Evolutionary conservation across 2,329 filamentous ascomycete genomes (phyloP).

Genomic region (Phaeosphaeria sp.): DNA sequence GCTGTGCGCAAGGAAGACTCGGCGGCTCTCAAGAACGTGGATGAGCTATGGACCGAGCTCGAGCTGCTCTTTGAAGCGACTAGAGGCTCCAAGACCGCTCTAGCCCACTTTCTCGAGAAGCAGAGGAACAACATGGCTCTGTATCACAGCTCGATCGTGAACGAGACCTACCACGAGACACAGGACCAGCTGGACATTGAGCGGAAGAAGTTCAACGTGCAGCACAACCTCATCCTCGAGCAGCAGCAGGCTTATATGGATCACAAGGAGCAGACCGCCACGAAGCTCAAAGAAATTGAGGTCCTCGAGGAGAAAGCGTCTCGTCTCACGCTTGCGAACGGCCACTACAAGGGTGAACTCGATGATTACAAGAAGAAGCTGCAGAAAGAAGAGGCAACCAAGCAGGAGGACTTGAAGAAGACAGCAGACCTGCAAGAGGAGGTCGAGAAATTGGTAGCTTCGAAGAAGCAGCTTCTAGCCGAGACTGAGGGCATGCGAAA

Average conservation of each 20-base stretch:
- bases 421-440: slow-evolving; percentile 22
- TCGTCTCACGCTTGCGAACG: slow-evolving; percentile 38
- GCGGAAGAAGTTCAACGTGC: slow-evolving; percentile 37
- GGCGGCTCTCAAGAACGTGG: slow-evolving; percentile 18
- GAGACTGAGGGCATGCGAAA: slow-evolving; percentile 26
- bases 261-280: slow-evolving; percentile 24
- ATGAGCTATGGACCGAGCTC: slow-evolving; percentile 35
- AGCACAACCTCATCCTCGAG: slow-evolving; percentile 35
- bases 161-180: slow-evolving; percentile 28
- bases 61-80: slow-evolving; percentile 30
- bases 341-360: slow-evolving; percentile 34
- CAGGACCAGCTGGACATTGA: slow-evolving; percentile 34
- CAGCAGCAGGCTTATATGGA: slow-evolving; percentile 36
- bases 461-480: slow-evolving; percentile 22
- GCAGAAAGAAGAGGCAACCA: slow-evolving; percentile 11
- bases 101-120: slow-evolving; percentile 35
- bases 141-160: slow-evolving; percentile 29
- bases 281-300: slow-evolving; percentile 29
- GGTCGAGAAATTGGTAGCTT: slow-evolving; percentile 14
- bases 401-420: slow-evolving; percentile 14
- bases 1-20: slow-evolving; percentile 20
- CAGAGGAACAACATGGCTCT: slow-evolving; percentile 37
- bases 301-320: slow-evolving; percentile 33
- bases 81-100: slow-evolving; percentile 22
- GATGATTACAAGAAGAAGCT: slow-evolving; percentile 24